Percentiles rank a stretch among this genome's conserved stretches.
Evolutionary conservation across 192 early-diverging fungal genomes (phyloP).

Genomic region (Ramicandelaber brevisporus): DNA sequence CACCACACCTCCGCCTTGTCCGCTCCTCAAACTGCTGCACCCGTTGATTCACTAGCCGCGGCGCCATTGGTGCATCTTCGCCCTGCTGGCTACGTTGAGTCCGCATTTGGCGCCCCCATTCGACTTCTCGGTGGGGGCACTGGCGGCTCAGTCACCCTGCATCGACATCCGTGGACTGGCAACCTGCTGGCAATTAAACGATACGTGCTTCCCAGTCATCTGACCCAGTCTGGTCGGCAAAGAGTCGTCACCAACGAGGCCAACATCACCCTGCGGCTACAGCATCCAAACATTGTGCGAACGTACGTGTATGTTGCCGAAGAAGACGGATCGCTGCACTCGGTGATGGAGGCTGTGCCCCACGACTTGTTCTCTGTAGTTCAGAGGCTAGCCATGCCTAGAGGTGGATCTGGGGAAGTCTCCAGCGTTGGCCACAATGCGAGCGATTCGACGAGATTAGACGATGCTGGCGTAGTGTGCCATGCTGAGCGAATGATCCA

Average conservation of each 20-base stretch:
- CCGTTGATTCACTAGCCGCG: conserved; percentile 13
- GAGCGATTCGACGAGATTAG: no score
- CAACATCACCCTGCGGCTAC: conserved; percentile 14
- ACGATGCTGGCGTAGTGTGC: no score
- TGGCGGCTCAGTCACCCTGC: conserved; percentile 14
- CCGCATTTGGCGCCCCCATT: conserved; percentile 7
- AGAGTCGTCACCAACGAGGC: conserved; percentile 5
- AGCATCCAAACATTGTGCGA: conserved; percentile 41
- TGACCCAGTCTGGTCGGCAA: not conserved
- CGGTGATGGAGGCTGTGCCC: conserved; percentile 68
- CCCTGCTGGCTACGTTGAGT: conserved; percentile 11
- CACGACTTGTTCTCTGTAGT: conserved; percentile 60
- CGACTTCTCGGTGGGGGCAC: conserved; percentile 15
- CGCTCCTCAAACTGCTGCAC: no score
- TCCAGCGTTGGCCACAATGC: conserved; percentile 30
- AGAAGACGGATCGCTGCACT: conserved; percentile 22
- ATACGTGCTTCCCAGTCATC: conserved; percentile 4
- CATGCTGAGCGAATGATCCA: no score
- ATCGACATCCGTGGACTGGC: conserved; percentile 1
- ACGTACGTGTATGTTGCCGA: conserved; percentile 42
- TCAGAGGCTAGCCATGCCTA: conserved; percentile 22
- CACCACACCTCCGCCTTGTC: no score
- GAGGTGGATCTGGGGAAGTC: conserved; percentile 2
- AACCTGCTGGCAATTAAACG: conserved; percentile 1
- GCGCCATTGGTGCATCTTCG: conserved; percentile 10